These are phyloP conservation scores for Yarrowia sp. DNA, from an alignment of 805 yeast species.

Conservation along the genomic window DNA sequence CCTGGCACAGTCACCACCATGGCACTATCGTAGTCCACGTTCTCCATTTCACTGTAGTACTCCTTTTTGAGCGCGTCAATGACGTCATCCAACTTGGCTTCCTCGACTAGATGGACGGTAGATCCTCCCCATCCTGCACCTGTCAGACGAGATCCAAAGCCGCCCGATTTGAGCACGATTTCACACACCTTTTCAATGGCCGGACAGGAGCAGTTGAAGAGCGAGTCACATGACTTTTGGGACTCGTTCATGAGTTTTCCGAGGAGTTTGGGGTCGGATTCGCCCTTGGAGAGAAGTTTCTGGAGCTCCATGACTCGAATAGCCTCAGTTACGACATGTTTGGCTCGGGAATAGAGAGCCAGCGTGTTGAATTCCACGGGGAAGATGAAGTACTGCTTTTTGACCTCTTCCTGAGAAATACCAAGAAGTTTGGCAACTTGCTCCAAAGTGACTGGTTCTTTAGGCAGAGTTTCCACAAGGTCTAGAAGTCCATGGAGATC, in stretches of 20 bases:
- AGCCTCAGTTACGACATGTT: slow-evolving; percentile 69
- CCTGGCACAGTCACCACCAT: slow-evolving; percentile 31
- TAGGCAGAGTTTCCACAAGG: slow-evolving; percentile 56
- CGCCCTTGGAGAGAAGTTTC: slow-evolving; percentile 42
- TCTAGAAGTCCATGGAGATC: slow-evolving; percentile 40
- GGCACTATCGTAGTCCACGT: slow-evolving; percentile 17
- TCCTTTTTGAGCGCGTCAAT: slow-evolving; percentile 56
- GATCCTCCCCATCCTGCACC: slow-evolving; percentile 86
- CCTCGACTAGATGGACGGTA: slow-evolving; percentile 66
- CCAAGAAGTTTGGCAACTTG: slow-evolving; percentile 58
- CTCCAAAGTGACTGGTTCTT: slow-evolving; percentile 45
- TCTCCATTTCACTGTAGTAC: slow-evolving; percentile 50
- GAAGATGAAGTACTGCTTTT: slow-evolving; percentile 57
- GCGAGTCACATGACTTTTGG: slow-evolving; percentile 59
- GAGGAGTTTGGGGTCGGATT: slow-evolving; percentile 53
- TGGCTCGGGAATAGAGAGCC: slow-evolving; percentile 63
- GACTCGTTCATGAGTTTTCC: slow-evolving; percentile 67
- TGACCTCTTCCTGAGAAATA: slow-evolving; percentile 54
- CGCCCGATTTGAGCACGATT: slow-evolving; percentile 63
- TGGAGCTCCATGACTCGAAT: slow-evolving; percentile 61
- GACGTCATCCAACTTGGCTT: slow-evolving; percentile 53
- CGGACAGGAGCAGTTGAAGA: slow-evolving; percentile 62
- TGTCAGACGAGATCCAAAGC: slow-evolving; percentile 72
- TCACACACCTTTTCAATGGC: slow-evolving; percentile 61
- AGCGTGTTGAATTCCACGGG: slow-evolving; percentile 66